A percentile compares a stretch with the other conserved stretches of the same genome.
Conservation (phyloP, 2,329 filamentous ascomycete species). For the Pseudogymnoascus sp. region DNA sequence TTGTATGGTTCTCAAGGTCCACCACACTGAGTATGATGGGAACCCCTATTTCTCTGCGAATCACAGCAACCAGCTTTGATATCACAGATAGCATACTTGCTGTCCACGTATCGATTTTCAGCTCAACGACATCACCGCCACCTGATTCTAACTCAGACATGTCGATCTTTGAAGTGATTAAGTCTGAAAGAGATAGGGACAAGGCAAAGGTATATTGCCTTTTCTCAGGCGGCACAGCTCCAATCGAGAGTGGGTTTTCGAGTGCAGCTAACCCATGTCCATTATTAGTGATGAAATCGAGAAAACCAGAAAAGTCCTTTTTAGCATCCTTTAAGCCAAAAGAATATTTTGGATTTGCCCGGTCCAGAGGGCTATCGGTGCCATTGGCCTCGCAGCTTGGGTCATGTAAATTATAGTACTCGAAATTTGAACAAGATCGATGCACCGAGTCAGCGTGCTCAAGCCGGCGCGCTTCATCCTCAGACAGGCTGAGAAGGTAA, state of each 20-base stretch:
- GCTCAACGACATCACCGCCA: conserved; percentile 49
- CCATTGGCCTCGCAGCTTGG: conserved; percentile 29
- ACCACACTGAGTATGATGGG: conserved; percentile 52
- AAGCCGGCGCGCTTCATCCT: conserved; percentile 34
- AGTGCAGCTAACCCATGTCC: conserved; percentile 42
- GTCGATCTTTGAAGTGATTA: conserved; percentile 42
- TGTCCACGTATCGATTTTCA: conserved; percentile 51
- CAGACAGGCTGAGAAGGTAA: conserved; percentile 33
- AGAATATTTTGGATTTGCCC: conserved; percentile 36
- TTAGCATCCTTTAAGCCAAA: conserved; percentile 45
- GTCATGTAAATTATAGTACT: conserved; percentile 51
- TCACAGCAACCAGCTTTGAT: conserved; percentile 46
- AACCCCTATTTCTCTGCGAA: conserved; percentile 45
- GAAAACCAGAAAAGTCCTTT: conserved; percentile 50
- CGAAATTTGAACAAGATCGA: conserved; percentile 50
- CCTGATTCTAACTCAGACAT: conserved; percentile 45
- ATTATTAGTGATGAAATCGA: conserved; percentile 48
- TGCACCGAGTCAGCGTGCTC: conserved; percentile 37
- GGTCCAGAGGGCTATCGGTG: conserved; percentile 32
- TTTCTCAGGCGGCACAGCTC: conserved; percentile 49
- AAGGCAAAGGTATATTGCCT: conserved; percentile 59
- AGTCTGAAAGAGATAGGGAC: conserved; percentile 49
- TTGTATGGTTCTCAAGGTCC: conserved; percentile 27
- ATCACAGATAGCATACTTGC: conserved; percentile 40
- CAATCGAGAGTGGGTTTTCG: conserved; percentile 51